Base-by-base conservation (phyloP, 768 basidiomycete genomes). In the Calocybe indica region DNA sequence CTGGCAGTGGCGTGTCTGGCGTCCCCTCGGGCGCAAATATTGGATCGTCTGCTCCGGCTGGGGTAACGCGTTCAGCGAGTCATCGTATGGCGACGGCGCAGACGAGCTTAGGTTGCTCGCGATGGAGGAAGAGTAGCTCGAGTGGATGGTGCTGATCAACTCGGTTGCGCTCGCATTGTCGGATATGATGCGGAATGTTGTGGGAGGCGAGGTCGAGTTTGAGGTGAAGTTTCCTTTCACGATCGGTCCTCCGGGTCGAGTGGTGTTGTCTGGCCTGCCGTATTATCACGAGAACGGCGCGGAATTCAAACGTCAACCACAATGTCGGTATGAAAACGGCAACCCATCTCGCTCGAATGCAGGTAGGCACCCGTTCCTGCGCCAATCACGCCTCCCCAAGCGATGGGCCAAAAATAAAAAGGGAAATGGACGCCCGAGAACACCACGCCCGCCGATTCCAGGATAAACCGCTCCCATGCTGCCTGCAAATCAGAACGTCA, bases 381-480 rank as follows among this genome's bases (percentile, higher is more conserved):
- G 36, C 39, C 67, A 15, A 41, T 54, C 12, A 38, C 50, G 10
- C 58, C 60, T 5, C 62, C 65, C 72, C 75, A 81, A 1, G 73
- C 64, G 8, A 81, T 14, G 0, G 80, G 80, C 75, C 78, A 82
- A 60, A 72, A 72, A 81, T 53, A 66, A 67, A 36, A 78, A 81
- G 1, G 79, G 80, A 53, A 81, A 80, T 1, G 70, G 71, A 1
- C 71, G 63, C 0, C 68, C 69, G 1, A 49, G 37, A 11, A 78
- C 75, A 8, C 76, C 74, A 6, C 64, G 66, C 13, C 63, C 64
- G 10, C 51, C 37, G 5, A 62, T 37, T 0, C 73, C 74, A 34
- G 79, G 78, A 52, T 81, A 81, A 81, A 1, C 79, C 80, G 44
- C 76, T 80, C 6, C 80, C 79, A 49, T 79, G 81, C 1, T 52